Evolutionary conservation across 768 basidiomycete species (phyloP), one percentile per base, ranked within the genome.

Genomic region (Pleurotus ostreatus): DNA sequence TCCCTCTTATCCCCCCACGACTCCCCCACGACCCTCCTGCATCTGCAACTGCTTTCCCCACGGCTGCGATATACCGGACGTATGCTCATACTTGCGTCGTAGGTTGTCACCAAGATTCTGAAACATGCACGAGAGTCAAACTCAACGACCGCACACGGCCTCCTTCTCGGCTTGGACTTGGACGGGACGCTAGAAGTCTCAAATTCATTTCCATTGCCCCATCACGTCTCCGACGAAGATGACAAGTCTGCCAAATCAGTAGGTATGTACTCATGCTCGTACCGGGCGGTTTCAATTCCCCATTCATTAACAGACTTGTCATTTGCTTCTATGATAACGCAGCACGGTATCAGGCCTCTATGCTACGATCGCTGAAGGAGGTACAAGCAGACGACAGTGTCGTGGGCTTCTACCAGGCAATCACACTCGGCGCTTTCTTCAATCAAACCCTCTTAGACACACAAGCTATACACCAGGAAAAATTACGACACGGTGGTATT

Each of bases 361-460:
- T 94, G 91, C 76, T 94, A 46, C 84, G 89, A 55, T 88, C 89
- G 20, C 77, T 98, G 66, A 90, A 92, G 66, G 93, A 95, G 68
- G 94, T 95, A 55, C 88, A 91, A 64, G 84, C 86, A 38, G 93
- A 95, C 65, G 93, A 96, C 71, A 92, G 86, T 61, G 83, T 94
- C 34, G 88, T 97, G 55, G 95, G 95, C 39, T 93, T 96, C 71
- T 98, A 98, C 74, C 92, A 96, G 66, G 89, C 90, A 44, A 92
- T 88, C 23, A 84, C 85, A 7, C 78, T 92, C 39, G 92, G 92
- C 43, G 89, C 91, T 4, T 93, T 94, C 69, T 89, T 88, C 70
- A 90, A 83, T 65, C 90, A 92, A 68, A 79, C 81, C 6, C 68
- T 94, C 48, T 77, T 94, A 46, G 90, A 94, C 62, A 86, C 88